Conservation (phyloP, 2,329 filamentous ascomycete genomes). For the Fusarium sp. region DNA sequence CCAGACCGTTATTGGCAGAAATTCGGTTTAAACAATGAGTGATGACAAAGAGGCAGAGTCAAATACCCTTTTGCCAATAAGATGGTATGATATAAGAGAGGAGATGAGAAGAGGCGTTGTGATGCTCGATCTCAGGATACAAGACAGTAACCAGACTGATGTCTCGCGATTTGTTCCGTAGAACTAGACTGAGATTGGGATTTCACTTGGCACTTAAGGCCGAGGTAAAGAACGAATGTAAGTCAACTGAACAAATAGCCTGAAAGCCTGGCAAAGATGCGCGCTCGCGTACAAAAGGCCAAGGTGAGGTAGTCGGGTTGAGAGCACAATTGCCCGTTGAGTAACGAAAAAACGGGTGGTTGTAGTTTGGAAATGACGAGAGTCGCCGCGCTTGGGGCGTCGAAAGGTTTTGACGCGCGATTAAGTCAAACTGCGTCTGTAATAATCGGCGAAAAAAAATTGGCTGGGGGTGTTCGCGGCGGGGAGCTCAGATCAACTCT, state of each 20-base stretch:
- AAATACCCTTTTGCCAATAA: conserved; percentile 4
- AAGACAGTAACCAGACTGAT: conserved; percentile 45
- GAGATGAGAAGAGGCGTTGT: conserved; percentile 15
- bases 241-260: conserved; percentile 14
- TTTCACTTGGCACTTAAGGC: conserved; percentile 11
- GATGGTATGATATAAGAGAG: not conserved
- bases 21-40: not conserved
- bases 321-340: conserved; percentile 8
- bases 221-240: conserved; percentile 19
- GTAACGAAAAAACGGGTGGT: conserved; percentile 16
- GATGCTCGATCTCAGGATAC: conserved; percentile 26
- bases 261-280: conserved; percentile 24
- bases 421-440: conserved; percentile 48
- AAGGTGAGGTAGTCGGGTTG: not conserved
- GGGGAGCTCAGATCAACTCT: conserved; percentile 46
- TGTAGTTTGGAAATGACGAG: conserved; percentile 37
- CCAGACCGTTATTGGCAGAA: conserved; percentile 12
- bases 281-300: conserved; percentile 22
- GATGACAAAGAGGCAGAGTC: conserved; percentile 12
- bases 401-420: conserved; percentile 49
- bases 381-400: conserved; percentile 49
- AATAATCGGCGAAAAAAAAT: conserved; percentile 39
- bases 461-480: conserved; percentile 42
- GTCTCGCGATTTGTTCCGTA: conserved; percentile 15
- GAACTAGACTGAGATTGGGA: conserved; percentile 6